Base-by-base conservation (phyloP, 768 basidiomycete genomes). In the Trametes meyenii region DNA sequence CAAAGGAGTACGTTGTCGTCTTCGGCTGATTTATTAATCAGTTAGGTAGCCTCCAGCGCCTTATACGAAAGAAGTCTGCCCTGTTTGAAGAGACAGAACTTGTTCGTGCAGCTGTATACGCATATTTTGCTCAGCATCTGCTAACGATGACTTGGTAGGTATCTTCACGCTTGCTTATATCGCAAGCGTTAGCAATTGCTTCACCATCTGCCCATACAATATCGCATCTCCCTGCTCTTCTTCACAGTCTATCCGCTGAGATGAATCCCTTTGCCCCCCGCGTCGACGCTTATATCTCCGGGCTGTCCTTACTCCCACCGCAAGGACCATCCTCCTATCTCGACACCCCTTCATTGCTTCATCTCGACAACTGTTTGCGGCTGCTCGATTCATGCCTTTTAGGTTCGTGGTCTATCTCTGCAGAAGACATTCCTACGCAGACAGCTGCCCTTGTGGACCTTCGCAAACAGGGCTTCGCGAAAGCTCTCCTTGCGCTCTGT, bases 371-470 rank as follows among this genome's bases (percentile, higher is more conserved):
- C 33, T 83, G 85, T 62, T 75, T 92, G 36, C 77, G 77, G 19
- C 74, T 91, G 1, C 67, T 92, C 10, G 90, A 92, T 64, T 75
- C 80, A 1, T 87, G 81, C 69, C 77, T 92, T 1, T 73, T 91
- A 10, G 83, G 80, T 1, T 80, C 82, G 44, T 90, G 87, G 87
- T 67, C 66, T 26, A 67, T 71, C 11, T 69, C 60, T 7, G 69
- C 70, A 5, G 63, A 46, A 40, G 67, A 55, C 65, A 59, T 12
- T 38, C 21, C 16, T 12, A 3, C 14, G 11, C 59, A 42, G 17
- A 21, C 46, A 8, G 52, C 62, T 39, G 21, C 56, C 24, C 62
- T 83, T 24, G 74, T 75, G 1, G 68, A 67, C 17, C 79, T 79
- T 5, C 69, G 79, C 44, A 77, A 81, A 36, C 73, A 72, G 2